Percentiles rank a stretch among this genome's conserved stretches.
These are phyloP conservation scores for Monilinia aucupariae DNA, from an alignment of 2,329 filamentous ascomycete species.

Conservation along the genomic window DNA sequence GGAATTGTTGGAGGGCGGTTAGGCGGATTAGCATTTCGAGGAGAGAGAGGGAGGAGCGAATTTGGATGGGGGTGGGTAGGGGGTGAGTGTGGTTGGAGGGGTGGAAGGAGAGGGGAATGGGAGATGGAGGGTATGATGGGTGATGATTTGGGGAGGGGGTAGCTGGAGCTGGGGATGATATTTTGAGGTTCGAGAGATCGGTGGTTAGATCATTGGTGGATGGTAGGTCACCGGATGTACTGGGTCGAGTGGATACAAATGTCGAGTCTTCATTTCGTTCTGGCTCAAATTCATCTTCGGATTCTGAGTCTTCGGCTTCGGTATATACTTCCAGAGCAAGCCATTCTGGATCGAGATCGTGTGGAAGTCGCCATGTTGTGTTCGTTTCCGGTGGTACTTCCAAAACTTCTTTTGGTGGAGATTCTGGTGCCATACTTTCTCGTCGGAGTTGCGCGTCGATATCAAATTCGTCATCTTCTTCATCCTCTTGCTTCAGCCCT, in stretches of 20 bases:
- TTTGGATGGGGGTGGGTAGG: conserved; percentile 41
- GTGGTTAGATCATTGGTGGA: conserved; percentile 20
- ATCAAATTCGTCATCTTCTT: conserved; percentile 35
- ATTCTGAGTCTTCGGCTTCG: conserved; percentile 49
- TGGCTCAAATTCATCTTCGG: conserved; percentile 42
- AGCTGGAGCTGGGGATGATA: conserved; percentile 25
- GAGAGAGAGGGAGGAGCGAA: conserved; percentile 64
- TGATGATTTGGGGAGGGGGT: conserved; percentile 19
- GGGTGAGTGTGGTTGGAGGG: not conserved
- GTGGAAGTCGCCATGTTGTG: conserved; percentile 50
- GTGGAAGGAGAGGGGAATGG: conserved; percentile 5
- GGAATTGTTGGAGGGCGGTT: conserved; percentile 67
- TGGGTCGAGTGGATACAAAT: conserved; percentile 25
- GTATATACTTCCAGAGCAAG: conserved; percentile 67
- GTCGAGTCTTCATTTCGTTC: conserved; percentile 27
- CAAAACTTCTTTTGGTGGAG: conserved; percentile 14
- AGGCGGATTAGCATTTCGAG: conserved; percentile 69
- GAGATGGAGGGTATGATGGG: conserved; percentile 12
- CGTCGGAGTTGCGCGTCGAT: conserved; percentile 32
- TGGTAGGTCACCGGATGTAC: conserved; percentile 20
- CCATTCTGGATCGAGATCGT: conserved; percentile 67
- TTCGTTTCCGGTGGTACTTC: conserved; percentile 14
- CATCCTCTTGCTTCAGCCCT: conserved; percentile 25
- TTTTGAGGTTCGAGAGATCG: conserved; percentile 26
- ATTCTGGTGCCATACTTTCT: conserved; percentile 29